Base-by-base conservation (phyloP, 805 yeast species). In the Candida boleticola region DNA sequence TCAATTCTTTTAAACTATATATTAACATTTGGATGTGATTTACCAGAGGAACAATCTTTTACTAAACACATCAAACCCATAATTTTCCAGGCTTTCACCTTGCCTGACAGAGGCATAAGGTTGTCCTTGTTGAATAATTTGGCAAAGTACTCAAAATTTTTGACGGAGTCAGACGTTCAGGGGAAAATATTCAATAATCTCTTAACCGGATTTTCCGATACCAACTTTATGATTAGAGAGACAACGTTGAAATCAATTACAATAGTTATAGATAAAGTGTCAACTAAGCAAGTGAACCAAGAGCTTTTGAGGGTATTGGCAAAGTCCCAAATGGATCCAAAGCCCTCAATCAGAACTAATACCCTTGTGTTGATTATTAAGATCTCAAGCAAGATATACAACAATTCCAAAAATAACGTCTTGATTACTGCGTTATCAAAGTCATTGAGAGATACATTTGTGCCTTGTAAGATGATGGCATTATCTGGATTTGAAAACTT, bases 341-440 rank as follows among this genome's bases (percentile, higher is more conserved):
- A 78, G 38, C 83, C 92, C 1, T 84, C 85, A 9, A 83, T 89
- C 23, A 66, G 96, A 51, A 85, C 88, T 3, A 85, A 84, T 53
- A 86, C 95, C 0, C 77, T 88, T 13, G 71, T 84, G 17, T 73
- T 86, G 33, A 73, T 89, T 26, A 80, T 85, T 31, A 78, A 79
- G 41, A 79, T 89, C 35, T 82, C 93, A 0, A 60, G 71, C 25
- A 64, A 70, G 44, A 74, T 89, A 51, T 80, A 80, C 52, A 54
- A 68, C 17, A 61, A 58, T 13, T 69, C 85, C 3, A 73, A 90
- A 44, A 73, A 87, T 7, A 82, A 80, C 18, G 96, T 93, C 2
- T 66, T 93, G 37, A 81, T 89, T 2, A 89, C 97, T 1, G 98
- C 97, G 0, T 84, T 86, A 52, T 77, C 87, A 2, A 83, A 89